Percentiles rank a stretch among this genome's conserved stretches.
Conservation (phyloP, 805 yeast species). For the Metschnikowia gelsemii region DNA sequence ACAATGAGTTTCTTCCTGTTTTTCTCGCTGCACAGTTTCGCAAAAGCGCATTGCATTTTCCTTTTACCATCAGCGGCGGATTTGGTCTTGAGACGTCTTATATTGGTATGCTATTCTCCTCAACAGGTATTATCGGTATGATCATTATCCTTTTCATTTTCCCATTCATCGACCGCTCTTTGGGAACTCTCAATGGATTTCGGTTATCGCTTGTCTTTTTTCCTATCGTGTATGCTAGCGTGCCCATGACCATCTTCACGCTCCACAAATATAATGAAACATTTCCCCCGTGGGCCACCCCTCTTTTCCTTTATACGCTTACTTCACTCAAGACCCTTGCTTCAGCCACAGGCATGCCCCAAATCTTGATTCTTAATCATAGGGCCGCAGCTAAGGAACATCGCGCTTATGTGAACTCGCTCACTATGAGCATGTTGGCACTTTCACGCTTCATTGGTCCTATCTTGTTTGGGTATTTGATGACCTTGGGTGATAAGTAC, state of each 20-base stretch:
- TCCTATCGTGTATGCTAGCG: slow-evolving; percentile 32
- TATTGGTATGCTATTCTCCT: slow-evolving; percentile 37
- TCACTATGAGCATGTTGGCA: slow-evolving; percentile 34
- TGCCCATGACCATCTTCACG: slow-evolving; percentile 35
- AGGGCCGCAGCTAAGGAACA: slow-evolving; percentile 36
- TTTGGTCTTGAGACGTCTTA: slow-evolving; percentile 33
- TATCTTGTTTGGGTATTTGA: slow-evolving; percentile 33
- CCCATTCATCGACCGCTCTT: slow-evolving; percentile 33
- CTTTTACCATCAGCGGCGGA: slow-evolving; percentile 38
- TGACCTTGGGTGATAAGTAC: slow-evolving; percentile 31
- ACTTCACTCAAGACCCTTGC: slow-evolving; percentile 36
- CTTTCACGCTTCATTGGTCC: slow-evolving; percentile 36
- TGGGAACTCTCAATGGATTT: slow-evolving; percentile 33
- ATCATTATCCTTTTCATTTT: slow-evolving; percentile 30
- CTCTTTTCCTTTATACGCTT: slow-evolving; percentile 27
- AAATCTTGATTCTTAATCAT: slow-evolving; percentile 34
- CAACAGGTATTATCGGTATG: slow-evolving; percentile 39
- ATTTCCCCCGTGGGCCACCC: slow-evolving; percentile 33
- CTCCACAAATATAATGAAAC: slow-evolving; percentile 25
- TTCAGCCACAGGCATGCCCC: slow-evolving; percentile 37
- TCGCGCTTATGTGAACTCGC: slow-evolving; percentile 37
- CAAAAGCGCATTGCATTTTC: slow-evolving; percentile 29
- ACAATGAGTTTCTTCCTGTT: slow-evolving; percentile 39
- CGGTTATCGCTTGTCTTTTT: slow-evolving; percentile 33
- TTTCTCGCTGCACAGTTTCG: slow-evolving; percentile 34